These are phyloP conservation scores for Volvariella volvacea DNA, from an alignment of 1,284 basidiomycete species.

Conservation along the genomic window DNA sequence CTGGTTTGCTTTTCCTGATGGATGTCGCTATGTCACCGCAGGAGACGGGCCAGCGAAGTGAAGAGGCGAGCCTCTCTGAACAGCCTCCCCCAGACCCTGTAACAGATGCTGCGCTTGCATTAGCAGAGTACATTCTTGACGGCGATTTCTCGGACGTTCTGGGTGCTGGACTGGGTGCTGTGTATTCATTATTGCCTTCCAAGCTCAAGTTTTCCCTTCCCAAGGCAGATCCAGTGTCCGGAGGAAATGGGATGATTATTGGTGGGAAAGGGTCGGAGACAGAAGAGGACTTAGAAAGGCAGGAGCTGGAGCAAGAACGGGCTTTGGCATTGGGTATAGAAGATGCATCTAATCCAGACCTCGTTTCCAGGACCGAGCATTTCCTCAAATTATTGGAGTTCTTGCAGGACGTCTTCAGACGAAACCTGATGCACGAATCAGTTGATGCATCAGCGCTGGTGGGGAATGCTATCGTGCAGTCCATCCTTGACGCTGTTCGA, in stretches of 20 bases:
- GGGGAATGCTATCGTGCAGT: slow-evolving; percentile 73
- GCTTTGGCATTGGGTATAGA: slow-evolving; percentile 62
- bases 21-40: slow-evolving; percentile 86
- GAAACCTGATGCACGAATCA: slow-evolving; percentile 45
- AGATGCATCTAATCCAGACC: slow-evolving; percentile 69
- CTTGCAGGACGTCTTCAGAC: slow-evolving; percentile 78
- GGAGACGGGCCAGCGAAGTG: slow-evolving; percentile 22
- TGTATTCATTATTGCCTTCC: slow-evolving; percentile 86
- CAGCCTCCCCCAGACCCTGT: slow-evolving; percentile 52
- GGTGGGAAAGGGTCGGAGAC: slow-evolving; percentile 46
- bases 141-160: slow-evolving; percentile 97
- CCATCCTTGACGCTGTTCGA: slow-evolving; percentile 77
- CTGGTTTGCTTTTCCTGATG: slow-evolving; percentile 88
- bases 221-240: slow-evolving; percentile 29
- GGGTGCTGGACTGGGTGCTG: slow-evolving; percentile 88
- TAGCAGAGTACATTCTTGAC: slow-evolving; percentile 90
- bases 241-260: slow-evolving; percentile 53
- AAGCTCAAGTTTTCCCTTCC: slow-evolving; percentile 70
- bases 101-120: slow-evolving; percentile 75
- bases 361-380: slow-evolving; percentile 78
- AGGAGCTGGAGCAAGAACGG: slow-evolving; percentile 47
- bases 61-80: slow-evolving; percentile 11
- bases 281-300: slow-evolving; percentile 48
- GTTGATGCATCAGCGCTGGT: slow-evolving; percentile 58
- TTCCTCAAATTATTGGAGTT: slow-evolving; percentile 91